Evolutionary conservation across 2,329 filamentous ascomycete species (phyloP).

Genomic region (Juglanconis sp.): DNA sequence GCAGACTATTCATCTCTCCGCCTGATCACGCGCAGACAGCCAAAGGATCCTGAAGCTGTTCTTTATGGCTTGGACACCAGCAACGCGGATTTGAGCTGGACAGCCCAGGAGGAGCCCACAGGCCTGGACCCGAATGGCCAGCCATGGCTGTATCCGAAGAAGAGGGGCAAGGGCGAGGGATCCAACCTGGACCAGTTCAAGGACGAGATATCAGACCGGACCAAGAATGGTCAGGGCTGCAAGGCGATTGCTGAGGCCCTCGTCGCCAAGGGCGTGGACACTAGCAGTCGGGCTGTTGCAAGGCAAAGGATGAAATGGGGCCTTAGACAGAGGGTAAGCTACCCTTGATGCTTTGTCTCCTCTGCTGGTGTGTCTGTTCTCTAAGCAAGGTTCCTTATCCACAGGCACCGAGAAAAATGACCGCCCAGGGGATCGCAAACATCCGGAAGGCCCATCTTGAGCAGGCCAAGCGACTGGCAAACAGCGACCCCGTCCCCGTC

Average conservation of each 20-base stretch:
- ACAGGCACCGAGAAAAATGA: slow-evolving; percentile 8
- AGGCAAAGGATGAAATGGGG: slow-evolving; percentile 14
- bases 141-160: slow-evolving; percentile 13
- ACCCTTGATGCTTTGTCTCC: not conserved
- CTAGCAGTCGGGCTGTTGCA: slow-evolving; percentile 9
- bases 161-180: not conserved
- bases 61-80: slow-evolving; percentile 8
- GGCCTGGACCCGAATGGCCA: slow-evolving; percentile 8
- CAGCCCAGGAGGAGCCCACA: not conserved
- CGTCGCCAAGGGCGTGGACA: slow-evolving; percentile 10
- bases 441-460: slow-evolving; percentile 14
- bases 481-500: slow-evolving; percentile 4
- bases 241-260: slow-evolving; percentile 9
- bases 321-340: slow-evolving; percentile 2
- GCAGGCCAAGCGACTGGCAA: slow-evolving; percentile 1
- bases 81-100: slow-evolving; percentile 8
- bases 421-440: slow-evolving; percentile 13
- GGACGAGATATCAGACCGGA: slow-evolving; percentile 8
- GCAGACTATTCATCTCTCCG: slow-evolving; percentile 12
- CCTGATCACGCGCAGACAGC: not conserved
- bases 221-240: slow-evolving; percentile 10
- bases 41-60: not conserved
- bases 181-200: slow-evolving; percentile 13
- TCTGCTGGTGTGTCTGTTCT: not conserved
- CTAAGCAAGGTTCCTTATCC: not conserved